Percentiles rank a stretch among this genome's conserved stretches.
phyloP scores from a whole-genome alignment of 768 basidiomycete genomes.

The Kockovaella imperatae region DNA sequence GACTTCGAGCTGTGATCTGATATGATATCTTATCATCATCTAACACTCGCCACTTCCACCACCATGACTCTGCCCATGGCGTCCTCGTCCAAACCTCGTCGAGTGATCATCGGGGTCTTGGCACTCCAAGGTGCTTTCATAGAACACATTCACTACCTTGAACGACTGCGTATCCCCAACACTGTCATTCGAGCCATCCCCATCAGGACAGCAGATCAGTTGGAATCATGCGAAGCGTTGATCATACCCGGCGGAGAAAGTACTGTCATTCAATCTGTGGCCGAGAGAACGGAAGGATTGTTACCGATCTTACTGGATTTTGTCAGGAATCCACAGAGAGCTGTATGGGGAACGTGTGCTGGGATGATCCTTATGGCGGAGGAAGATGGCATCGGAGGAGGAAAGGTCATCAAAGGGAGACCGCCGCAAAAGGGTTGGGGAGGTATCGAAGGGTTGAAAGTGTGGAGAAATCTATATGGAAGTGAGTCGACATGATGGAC shows the following conservation, averaged over 20 bases:
- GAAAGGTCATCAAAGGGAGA: conserved; percentile 63
- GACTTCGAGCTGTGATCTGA: no score
- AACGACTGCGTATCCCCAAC: conserved; percentile 43
- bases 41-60: no score
- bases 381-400: conserved; percentile 57
- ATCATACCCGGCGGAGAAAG: conserved; percentile 96
- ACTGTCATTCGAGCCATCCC: conserved; percentile 44
- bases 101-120: no score
- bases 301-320: conserved; percentile 72
- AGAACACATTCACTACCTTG: conserved; percentile 69
- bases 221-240: conserved; percentile 67
- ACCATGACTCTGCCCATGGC: no score
- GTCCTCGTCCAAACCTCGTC: no score
- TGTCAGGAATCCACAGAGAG: conserved; percentile 52
- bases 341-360: conserved; percentile 93
- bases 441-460: conserved; percentile 62
- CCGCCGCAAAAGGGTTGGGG: conserved; percentile 64
- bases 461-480: conserved; percentile 90
- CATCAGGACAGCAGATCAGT: conserved; percentile 69
- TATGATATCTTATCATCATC: no score
- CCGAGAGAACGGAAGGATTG: conserved; percentile 65
- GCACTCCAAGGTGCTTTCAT: conserved; percentile 89
- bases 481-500: conserved; percentile 49
- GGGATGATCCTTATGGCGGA: conserved; percentile 79
- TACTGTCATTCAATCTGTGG: conserved; percentile 70